phyloP scores from a whole-genome alignment of 768 basidiomycete genomes.

The Suillus brevipes region DNA sequence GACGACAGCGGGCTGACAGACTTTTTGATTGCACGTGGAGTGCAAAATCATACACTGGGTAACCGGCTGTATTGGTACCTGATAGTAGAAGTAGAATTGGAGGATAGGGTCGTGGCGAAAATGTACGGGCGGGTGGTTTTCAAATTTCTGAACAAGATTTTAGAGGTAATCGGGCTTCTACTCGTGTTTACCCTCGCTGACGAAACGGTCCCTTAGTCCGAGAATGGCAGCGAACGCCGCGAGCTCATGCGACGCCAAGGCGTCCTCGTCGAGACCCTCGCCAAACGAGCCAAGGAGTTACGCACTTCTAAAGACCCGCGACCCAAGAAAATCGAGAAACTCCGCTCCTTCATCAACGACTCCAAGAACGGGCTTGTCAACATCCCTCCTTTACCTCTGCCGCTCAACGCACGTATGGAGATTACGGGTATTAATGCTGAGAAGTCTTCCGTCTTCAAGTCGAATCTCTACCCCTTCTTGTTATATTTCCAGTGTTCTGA shows the following conservation, averaged over 20 bases:
- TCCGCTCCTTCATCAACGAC: conserved; percentile 82
- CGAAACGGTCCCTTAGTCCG: conserved; percentile 43
- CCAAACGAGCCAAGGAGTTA: conserved; percentile 83
- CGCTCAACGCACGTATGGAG: conserved; percentile 84
- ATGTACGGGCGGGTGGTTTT: conserved; percentile 92
- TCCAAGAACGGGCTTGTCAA: conserved; percentile 80
- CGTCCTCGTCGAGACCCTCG: conserved; percentile 82
- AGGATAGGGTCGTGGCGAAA: conserved; percentile 83
- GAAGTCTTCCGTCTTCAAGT: conserved; percentile 95
- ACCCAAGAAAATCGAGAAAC: conserved; percentile 96
- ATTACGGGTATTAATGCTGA: conserved; percentile 88
- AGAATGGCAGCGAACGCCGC: conserved; percentile 78
- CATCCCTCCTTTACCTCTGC: conserved; percentile 82
- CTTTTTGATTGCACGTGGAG: conserved; percentile 85
- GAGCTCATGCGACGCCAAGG: conserved; percentile 92
- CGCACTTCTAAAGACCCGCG: conserved; percentile 89
- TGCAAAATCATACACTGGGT: conserved; percentile 79
- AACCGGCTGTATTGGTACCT: conserved; percentile 97
- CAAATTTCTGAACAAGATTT: conserved; percentile 85
- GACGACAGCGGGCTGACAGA: conserved; percentile 93
- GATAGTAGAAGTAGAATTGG: conserved; percentile 87
- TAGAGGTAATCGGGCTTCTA: conserved; percentile 57
- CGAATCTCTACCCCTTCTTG: conserved; percentile 89
- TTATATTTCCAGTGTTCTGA: conserved; percentile 88
- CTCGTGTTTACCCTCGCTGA: neutral